Percentiles rank a stretch among this genome's conserved stretches.
Evolutionary conservation across 257 asterid species (phyloP).

Genomic region (Rauvolfia tetraphylla): DNA sequence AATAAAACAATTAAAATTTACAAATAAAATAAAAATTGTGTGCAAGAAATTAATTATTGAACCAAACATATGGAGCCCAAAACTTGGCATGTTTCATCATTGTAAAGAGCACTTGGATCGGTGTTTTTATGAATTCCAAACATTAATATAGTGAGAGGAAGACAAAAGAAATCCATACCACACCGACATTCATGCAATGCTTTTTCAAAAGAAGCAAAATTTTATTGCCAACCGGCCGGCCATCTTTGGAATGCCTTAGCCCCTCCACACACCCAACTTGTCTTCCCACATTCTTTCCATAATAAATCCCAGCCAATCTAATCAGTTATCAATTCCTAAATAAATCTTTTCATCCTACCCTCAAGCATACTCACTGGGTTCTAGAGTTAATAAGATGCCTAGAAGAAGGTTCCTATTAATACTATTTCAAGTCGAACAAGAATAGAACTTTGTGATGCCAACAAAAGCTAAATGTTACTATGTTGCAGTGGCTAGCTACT

Average conservation of each 20-base stretch:
- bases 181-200: neutral
- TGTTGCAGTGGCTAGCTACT: no score
- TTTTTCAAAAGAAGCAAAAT: neutral
- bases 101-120: neutral
- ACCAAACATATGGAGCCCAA: conserved; percentile 3
- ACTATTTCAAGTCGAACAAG: no score
- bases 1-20: no score
- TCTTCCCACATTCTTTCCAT: neutral
- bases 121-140: neutral
- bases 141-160: no score
- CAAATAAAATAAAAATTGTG: no score
- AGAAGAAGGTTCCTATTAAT: no score
- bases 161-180: neutral
- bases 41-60: neutral
- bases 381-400: no score
- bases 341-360: no score
- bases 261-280: neutral
- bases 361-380: no score
- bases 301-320: neutral
- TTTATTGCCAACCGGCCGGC: neutral
- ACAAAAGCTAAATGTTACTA: no score
- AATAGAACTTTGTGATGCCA: no score
- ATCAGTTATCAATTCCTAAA: no score
- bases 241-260: neutral
- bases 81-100: neutral